Base-by-base conservation (phyloP, 306 rosid genomes). In the Vigna trinervia region DNA sequence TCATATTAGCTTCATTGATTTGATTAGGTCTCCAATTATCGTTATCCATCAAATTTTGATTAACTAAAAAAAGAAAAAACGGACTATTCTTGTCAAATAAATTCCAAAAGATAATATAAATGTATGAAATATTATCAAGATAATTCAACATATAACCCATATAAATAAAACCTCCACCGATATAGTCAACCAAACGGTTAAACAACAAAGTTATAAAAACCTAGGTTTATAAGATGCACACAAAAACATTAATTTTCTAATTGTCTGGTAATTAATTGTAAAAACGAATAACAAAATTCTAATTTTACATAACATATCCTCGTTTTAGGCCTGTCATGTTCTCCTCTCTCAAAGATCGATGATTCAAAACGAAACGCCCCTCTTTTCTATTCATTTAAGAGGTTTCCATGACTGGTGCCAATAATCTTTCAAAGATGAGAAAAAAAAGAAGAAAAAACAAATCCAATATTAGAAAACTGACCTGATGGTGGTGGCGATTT, bases 1-100 rank as follows among this genome's bases (percentile, higher is more conserved):
- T 87, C 83, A 80, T 86, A 41, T 23, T 57, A 48, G 87, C 65
- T 41, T 86, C 85, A 61, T 77, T 4, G 43, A 83, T 79, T 69
- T 83, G 87, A 60, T 84, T 73, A 56, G 85, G 83, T 69, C 85
- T 80, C 89, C 89, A 80, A 73, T 83, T 86, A 74, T 83, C 77
- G 65, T 34, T 77, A 73, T 80, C 85, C 87, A 85, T 85, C 59
- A 20, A 76, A 54, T 69, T 56, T 13, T 30, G 63, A 82, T 50
- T 0, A 41, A 69, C 79, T 77, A 69, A 80, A 77, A 67, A 30
- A 57, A 30, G 43, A 28, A 12, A 39, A 14, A 51, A 14, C 6
- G 15, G 32, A 71, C 66, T 23, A 26, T 56, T 69, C 10, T 43
- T 70, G 62, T 69, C 54, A 66, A 74, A 81, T 75, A 45, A 51